Conservation (phyloP, 2,329 filamentous ascomycete species). For the Fusarium poae region DNA sequence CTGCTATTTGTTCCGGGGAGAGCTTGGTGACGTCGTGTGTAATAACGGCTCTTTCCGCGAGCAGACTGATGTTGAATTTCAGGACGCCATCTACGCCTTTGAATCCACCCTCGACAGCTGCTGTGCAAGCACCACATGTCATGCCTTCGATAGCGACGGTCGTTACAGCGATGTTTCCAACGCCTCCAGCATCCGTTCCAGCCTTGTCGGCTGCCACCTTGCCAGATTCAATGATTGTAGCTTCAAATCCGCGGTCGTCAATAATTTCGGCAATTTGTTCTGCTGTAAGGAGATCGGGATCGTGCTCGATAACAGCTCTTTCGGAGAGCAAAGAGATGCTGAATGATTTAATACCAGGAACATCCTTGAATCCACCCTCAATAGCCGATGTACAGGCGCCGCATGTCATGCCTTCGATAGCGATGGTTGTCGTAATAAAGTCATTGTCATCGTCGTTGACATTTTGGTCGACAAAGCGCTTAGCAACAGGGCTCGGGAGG, state of each 20-base stretch:
- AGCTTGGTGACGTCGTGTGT: conserved; percentile 82
- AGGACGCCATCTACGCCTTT: conserved; percentile 80
- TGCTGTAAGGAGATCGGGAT: conserved; percentile 66
- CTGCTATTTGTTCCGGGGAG: conserved; percentile 78
- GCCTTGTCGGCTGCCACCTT: conserved; percentile 54
- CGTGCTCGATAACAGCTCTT: conserved; percentile 86
- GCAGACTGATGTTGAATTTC: conserved; percentile 93
- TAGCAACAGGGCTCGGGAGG: conserved; percentile 67
- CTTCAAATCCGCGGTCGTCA: conserved; percentile 83
- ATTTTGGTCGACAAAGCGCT: conserved; percentile 54
- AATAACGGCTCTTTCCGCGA: conserved; percentile 92
- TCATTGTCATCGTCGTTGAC: conserved; percentile 55
- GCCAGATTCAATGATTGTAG: conserved; percentile 79
- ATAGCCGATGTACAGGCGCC: conserved; percentile 89
- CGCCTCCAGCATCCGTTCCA: conserved; percentile 48
- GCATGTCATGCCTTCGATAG: conserved; percentile 90
- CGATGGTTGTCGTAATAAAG: conserved; percentile 77
- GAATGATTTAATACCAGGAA: conserved; percentile 79
- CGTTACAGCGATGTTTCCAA: conserved; percentile 72
- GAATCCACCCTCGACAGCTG: conserved; percentile 88
- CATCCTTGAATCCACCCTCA: conserved; percentile 82
- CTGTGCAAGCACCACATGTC: conserved; percentile 97
- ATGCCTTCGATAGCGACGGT: conserved; percentile 94
- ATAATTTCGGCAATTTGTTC: conserved; percentile 70
- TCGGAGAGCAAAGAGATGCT: conserved; percentile 88